Evolutionary conservation across 2,329 filamentous ascomycete species (phyloP).

Genomic region (Zymoseptoria brevis): DNA sequence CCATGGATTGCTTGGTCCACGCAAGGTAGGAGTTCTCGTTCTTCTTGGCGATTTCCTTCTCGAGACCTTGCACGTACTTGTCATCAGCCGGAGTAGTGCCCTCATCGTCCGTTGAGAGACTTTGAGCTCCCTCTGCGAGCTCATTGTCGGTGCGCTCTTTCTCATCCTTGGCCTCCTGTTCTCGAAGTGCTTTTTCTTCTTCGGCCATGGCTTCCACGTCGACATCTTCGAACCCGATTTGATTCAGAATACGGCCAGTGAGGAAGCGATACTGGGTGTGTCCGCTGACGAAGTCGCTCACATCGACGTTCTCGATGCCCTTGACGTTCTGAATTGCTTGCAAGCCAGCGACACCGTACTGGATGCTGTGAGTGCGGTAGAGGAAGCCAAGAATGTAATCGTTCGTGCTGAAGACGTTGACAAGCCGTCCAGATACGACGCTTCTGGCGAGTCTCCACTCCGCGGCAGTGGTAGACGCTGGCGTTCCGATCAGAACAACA

Average conservation of each 20-base stretch:
- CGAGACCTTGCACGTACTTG: conserved; percentile 29
- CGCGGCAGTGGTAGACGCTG: conserved; percentile 60
- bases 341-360: conserved; percentile 75
- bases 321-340: conserved; percentile 62
- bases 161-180: conserved; percentile 34
- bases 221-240: conserved; percentile 47
- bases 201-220: conserved; percentile 41
- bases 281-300: conserved; percentile 43
- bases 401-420: conserved; percentile 82
- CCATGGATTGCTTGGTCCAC: conserved; percentile 37
- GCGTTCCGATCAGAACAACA: conserved; percentile 74
- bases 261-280: conserved; percentile 45
- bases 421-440: conserved; percentile 71
- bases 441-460: conserved; percentile 71
- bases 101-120: conserved; percentile 22
- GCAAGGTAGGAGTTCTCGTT: conserved; percentile 38
- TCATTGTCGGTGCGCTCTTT: conserved; percentile 25
- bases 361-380: conserved; percentile 75
- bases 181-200: conserved; percentile 34
- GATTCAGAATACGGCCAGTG: conserved; percentile 43
- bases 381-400: conserved; percentile 83
- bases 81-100: conserved; percentile 17
- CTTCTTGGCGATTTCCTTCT: conserved; percentile 37
- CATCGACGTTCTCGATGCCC: conserved; percentile 54
- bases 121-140: conserved; percentile 13